These are phyloP conservation scores for Blastomyces emzantsi DNA, from an alignment of 2,329 filamentous ascomycete species.

Conservation along the genomic window DNA sequence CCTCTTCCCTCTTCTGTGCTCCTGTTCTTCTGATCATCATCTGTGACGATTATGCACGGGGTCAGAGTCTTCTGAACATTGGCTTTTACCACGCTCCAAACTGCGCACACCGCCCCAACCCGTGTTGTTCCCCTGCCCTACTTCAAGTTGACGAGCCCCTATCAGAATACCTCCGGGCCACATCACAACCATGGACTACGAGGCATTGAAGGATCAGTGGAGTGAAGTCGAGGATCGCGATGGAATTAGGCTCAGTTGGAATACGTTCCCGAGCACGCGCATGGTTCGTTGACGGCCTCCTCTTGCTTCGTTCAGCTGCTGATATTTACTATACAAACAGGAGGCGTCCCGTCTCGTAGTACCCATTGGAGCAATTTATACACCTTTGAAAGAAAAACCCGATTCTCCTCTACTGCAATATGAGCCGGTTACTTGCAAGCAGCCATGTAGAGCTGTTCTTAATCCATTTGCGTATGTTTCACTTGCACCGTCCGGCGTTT, in stretches of 20 bases:
- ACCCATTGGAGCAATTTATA: conserved; percentile 92
- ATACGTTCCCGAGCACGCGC: conserved; percentile 94
- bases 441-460: conserved; percentile 87
- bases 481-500: not conserved
- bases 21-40: conserved; percentile 20
- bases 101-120: not conserved
- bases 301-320: conserved; percentile 16
- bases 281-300: conserved; percentile 55
- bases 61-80: conserved; percentile 18
- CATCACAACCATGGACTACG: conserved; percentile 67
- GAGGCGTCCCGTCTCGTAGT: conserved; percentile 92
- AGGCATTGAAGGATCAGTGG: conserved; percentile 91
- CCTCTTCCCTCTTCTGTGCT: not conserved
- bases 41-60: conserved; percentile 27
- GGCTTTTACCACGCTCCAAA: not conserved
- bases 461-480: conserved; percentile 83
- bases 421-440: conserved; percentile 93
- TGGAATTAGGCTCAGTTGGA: conserved; percentile 95
- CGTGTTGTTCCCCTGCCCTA: conserved; percentile 2
- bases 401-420: conserved; percentile 77
- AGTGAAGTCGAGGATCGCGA: conserved; percentile 93
- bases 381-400: conserved; percentile 87
- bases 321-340: conserved; percentile 41
- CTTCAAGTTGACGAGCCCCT: conserved; percentile 11
- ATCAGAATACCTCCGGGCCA: conserved; percentile 10